Conservation (phyloP, 2,329 filamentous ascomycete genomes). For the Exophiala bonariae region DNA sequence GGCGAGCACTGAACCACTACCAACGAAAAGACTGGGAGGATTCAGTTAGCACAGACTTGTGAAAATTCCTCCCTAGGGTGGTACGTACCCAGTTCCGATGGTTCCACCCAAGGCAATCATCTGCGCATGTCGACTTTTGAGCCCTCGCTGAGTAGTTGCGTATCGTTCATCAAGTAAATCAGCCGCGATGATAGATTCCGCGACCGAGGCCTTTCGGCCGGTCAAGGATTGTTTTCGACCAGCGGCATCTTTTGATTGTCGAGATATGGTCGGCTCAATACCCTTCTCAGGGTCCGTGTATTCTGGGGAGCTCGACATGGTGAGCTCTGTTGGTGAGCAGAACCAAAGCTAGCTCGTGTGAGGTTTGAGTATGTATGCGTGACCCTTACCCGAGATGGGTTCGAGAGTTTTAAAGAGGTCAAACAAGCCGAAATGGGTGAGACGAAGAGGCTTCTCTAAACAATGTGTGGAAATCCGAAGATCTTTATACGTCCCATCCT, state of each 20-base stretch:
- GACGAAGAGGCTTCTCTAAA: no score
- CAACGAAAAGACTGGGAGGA: slow-evolving; percentile 25
- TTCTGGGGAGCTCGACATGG: slow-evolving; percentile 8
- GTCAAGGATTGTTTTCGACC: slow-evolving; percentile 12
- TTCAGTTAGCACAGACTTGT: not conserved
- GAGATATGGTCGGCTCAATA: slow-evolving; percentile 5
- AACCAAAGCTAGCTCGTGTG: no score
- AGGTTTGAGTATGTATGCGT: no score
- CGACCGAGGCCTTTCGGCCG: slow-evolving; percentile 20
- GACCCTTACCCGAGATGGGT: no score
- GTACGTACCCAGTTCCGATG: slow-evolving; percentile 25
- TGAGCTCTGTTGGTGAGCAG: not conserved
- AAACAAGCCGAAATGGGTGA: no score
- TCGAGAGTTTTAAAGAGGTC: no score
- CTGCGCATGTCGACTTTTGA: slow-evolving; percentile 45
- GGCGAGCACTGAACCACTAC: slow-evolving; percentile 22
- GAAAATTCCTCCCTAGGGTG: not conserved
- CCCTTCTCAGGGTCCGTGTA: slow-evolving; percentile 24
- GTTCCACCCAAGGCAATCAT: slow-evolving; percentile 32
- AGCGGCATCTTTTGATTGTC: slow-evolving; percentile 4
- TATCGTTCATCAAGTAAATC: slow-evolving; percentile 44
- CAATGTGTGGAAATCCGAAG: no score
- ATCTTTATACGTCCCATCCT: no score
- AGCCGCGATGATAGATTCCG: slow-evolving; percentile 36
- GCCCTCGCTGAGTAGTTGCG: slow-evolving; percentile 39